These are phyloP conservation scores for Hypoxylon sp. DNA, from an alignment of 2,329 filamentous ascomycete genomes.

Conservation along the genomic window DNA sequence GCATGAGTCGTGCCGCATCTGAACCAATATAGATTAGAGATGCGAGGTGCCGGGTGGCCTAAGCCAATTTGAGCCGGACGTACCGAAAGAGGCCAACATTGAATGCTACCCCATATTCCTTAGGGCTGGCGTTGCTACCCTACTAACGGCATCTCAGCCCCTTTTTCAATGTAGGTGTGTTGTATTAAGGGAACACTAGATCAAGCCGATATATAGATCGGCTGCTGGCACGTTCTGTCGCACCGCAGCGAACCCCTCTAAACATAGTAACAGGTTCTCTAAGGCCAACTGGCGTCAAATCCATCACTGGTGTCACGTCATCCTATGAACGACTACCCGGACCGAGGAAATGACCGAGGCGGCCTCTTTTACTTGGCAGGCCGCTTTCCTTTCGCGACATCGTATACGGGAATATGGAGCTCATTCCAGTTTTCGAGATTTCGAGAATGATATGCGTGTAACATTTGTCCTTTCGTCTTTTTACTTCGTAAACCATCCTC, in stretches of 20 bases:
- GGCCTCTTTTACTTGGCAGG: not conserved
- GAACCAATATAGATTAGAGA: conserved; percentile 33
- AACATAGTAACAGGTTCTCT: conserved; percentile 22
- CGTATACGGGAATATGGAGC: not conserved
- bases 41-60: conserved; percentile 23
- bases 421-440: not conserved
- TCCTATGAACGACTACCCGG: not conserved
- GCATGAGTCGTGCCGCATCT: conserved; percentile 30
- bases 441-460: too few species aligned
- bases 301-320: not conserved
- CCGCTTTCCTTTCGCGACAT: not conserved
- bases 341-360: not conserved
- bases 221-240: conserved; percentile 22
- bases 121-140: conserved; percentile 38
- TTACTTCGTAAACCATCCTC: not conserved
- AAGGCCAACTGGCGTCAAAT: conserved; percentile 14
- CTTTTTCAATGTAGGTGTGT: conserved; percentile 32
- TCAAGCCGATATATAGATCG: conserved; percentile 33
- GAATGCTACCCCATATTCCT: conserved; percentile 35
- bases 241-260: conserved; percentile 27
- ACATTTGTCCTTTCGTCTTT: not conserved
- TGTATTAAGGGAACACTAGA: conserved; percentile 31
- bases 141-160: conserved; percentile 27
- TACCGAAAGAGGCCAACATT: conserved; percentile 22
- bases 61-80: conserved; percentile 27